Conservation (phyloP, 768 basidiomycete species). For the Rhizopogon vesiculosus region DNA sequence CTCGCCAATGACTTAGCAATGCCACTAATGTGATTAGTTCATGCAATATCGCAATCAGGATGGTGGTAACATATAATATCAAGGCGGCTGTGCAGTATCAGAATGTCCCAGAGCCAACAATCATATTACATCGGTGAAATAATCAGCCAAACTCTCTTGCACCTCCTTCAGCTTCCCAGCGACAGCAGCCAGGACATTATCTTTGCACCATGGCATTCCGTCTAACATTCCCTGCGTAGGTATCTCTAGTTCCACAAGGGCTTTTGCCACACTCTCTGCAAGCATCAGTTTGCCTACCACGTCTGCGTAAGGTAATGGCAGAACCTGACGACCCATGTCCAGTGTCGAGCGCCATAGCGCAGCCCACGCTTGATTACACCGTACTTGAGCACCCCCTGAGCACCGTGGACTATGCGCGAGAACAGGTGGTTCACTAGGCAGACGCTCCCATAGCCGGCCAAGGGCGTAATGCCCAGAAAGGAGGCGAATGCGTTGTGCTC, state of each 20-base stretch:
- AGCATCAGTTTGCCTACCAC: constrained; percentile 42
- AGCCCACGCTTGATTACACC: constrained; percentile 42
- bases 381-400: constrained; percentile 29
- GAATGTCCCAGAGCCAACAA: neutral
- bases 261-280: constrained; percentile 43
- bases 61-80: neutral
- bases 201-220: constrained; percentile 41
- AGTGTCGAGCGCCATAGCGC: constrained; percentile 41
- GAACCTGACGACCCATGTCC: constrained; percentile 32
- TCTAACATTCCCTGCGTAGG: constrained; percentile 35
- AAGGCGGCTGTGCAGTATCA: neutral
- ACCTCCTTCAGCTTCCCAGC: constrained; percentile 41
- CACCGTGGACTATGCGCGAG: constrained; percentile 40
- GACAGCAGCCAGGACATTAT: constrained; percentile 37
- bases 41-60: neutral
- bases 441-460: constrained; percentile 37
- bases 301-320: constrained; percentile 40
- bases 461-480: constrained; percentile 51
- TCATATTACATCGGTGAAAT: constrained; percentile 39
- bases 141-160: constrained; percentile 41
- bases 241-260: constrained; percentile 39
- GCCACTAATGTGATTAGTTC: neutral
- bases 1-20: too few species aligned
- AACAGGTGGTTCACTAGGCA: constrained; percentile 37
- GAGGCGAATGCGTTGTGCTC: constrained; percentile 47